Base-by-base conservation (phyloP, 2,329 filamentous ascomycete species). In the Akanthomyces muscarius region DNA sequence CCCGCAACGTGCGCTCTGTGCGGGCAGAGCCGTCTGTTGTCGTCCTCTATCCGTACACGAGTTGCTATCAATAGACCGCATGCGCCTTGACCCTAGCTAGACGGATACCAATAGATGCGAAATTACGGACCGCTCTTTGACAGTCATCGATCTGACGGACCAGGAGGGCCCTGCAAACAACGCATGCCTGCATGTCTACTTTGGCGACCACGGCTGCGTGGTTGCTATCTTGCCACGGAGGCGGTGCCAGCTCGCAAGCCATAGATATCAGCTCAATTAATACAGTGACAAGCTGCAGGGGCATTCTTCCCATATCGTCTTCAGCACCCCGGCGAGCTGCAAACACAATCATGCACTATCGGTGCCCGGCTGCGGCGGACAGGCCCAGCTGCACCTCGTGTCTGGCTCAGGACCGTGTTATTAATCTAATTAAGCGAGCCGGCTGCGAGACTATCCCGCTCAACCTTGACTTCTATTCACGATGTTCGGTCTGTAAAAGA, bases 311-410 rank as follows among this genome's bases (percentile, higher is more conserved):
- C n/a, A 28, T 55, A n/a, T 55, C 23, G 13, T 28, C 30, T 23
- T 11, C 16, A 8, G 7, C 38, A 44, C 56, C 56, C 56, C 30
- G 28, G 33, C 45, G 23, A 59, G 56, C 56, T 59, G 56, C 42
- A 52, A 51, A 33, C 18, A 47, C 11, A 6, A 18, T 52, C 18
- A 51, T 44, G 36, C 38, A 60, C 23, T 38, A 41, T 54, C 41
- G n/a, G 8, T 21, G 48, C 48, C 13, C 38, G 41, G 48, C 48
- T 61, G 33, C 48, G 54, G 58, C 41, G 53, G 50, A 38, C 18
- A 33, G 16, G 28, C 11, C 41, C 47, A 44, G 57, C 58, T 54
- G 48, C 57, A 61, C 14, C 25, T 61, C 50, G 50, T 61, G 38
- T 53, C 28, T 23, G 23, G 38, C 33, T 28, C n/a, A n/a, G 13